Evolutionary conservation across 2,329 filamentous ascomycete genomes (phyloP), one percentile per base, ranked within the genome.

Genomic region (Penicillium corylophilum): DNA sequence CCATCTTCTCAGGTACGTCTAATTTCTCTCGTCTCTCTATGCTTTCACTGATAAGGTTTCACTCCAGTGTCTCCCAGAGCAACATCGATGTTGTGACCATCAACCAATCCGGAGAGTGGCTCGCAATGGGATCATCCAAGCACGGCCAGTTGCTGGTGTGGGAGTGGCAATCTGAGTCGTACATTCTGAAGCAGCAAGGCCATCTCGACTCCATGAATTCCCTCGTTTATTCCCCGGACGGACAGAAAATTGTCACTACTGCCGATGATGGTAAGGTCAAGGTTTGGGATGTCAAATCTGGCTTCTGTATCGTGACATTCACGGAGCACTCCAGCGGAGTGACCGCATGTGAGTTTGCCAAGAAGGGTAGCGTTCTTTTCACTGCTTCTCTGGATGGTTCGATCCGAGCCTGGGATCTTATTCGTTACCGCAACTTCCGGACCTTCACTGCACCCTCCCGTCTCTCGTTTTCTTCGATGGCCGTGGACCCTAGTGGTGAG

Each of bases 161-260:
- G 94, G 94, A 99, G 71, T 99, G 95, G 92, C 93, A 97, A 69
- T 99, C 94, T 0, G 95, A 99, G 72, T 97, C 93, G 5, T 99
- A 99, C 71, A 95, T 99, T 52, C 78, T 99, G 43, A 99, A 99
- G 74, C 94, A 99, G 68, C 94, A 97, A 72, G 94, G 93, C 0
- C 94, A 99, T 73, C 92, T 96, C 59, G 94, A 99, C 70, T 88
- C 90, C 2, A 92, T 97, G 83, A 97, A 97, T 71, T 83, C 91
- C 0, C 79, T 99, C 4, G 87, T 89, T 8, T 99, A 97, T 73
- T 93, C 94, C 5, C 92, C 94, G 0, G 93, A 96, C 65, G 93
- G 94, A 4, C 90, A 95, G 66, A 86, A 89, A 35, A 90, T 99
- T 57, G 87, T 99, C 53, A 99, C 94, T 0, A 88, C 90, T 2